Conservation (phyloP, 2,329 filamentous ascomycete species). For the Lojkania enalia region DNA sequence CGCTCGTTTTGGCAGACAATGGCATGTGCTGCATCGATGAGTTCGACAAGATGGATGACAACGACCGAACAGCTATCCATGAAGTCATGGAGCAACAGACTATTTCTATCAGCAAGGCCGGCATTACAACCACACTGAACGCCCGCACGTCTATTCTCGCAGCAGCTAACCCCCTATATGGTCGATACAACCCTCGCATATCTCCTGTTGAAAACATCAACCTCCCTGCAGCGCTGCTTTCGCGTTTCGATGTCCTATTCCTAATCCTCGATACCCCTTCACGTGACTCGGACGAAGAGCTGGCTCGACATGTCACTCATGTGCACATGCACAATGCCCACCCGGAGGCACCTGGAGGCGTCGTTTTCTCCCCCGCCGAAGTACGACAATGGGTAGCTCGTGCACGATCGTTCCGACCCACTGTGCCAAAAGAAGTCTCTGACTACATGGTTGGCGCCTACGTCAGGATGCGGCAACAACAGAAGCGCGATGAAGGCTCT, state of each 20-base stretch:
- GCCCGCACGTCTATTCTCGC: constrained; percentile 94
- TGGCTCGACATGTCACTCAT: constrained; percentile 92
- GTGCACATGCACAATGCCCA: constrained; percentile 97
- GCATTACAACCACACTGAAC: constrained; percentile 95
- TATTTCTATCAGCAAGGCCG: constrained; percentile 85
- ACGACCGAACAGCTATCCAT: constrained; percentile 79
- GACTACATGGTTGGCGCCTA: constrained; percentile 98
- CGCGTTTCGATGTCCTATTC: constrained; percentile 96
- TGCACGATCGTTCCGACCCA: constrained; percentile 84
- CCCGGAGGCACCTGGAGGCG: constrained; percentile 67
- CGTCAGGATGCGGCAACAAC: constrained; percentile 88
- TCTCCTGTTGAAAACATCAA: constrained; percentile 99
- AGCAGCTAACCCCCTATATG: constrained; percentile 95
- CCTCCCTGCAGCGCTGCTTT: constrained; percentile 92
- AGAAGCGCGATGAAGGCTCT: constrained; percentile 86
- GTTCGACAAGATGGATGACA: constrained; percentile 89
- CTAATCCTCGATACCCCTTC: constrained; percentile 92
- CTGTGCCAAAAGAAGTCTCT: constrained; percentile 80
- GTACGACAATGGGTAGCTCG: constrained; percentile 95
- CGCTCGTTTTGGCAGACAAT: constrained; percentile 78
- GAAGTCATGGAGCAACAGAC: constrained; percentile 90
- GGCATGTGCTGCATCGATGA: constrained; percentile 87
- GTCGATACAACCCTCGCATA: constrained; percentile 95
- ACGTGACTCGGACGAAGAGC: constrained; percentile 86
- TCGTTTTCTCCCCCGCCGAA: constrained; percentile 91